These are phyloP conservation scores for Zymoseptoria passerinii DNA, from an alignment of 2,329 filamentous ascomycete genomes.

Conservation along the genomic window DNA sequence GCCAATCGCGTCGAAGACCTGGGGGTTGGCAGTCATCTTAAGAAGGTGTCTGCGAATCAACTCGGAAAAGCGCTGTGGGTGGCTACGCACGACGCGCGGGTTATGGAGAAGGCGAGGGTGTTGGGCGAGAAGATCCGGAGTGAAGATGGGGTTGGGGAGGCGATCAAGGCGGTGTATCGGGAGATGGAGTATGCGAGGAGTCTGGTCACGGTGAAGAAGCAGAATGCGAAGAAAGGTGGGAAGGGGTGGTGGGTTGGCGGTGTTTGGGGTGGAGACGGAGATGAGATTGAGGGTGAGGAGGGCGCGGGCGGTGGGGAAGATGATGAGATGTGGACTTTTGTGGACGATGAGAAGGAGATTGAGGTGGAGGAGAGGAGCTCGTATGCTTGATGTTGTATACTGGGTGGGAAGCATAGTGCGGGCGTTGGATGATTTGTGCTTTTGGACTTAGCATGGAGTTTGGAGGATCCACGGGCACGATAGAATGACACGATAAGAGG, in stretches of 20 bases:
- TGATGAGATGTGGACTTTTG: neutral
- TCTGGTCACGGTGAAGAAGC: conserved; percentile 52
- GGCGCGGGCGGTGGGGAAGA: neutral
- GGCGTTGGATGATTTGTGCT: neutral
- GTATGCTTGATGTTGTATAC: neutral
- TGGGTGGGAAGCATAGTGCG: neutral
- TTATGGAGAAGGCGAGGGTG: conserved; percentile 76
- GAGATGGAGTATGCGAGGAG: conserved; percentile 88
- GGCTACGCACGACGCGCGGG: conserved; percentile 78
- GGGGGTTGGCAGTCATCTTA: conserved; percentile 82
- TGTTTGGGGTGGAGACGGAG: neutral
- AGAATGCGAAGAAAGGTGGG: neutral
- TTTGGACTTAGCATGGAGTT: neutral
- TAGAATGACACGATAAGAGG: neutral
- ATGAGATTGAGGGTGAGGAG: neutral
- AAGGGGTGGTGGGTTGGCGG: neutral
- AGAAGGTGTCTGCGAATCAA: conserved; percentile 77
- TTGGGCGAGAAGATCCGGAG: conserved; percentile 81
- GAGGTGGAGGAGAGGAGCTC: neutral
- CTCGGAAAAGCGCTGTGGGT: conserved; percentile 87
- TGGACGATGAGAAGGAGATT: neutral
- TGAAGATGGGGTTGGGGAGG: conserved; percentile 84
- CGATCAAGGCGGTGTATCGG: conserved; percentile 87
- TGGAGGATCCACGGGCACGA: neutral
- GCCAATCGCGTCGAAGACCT: conserved; percentile 83